Evolutionary conservation across 2,329 filamentous ascomycete species (phyloP).

Genomic region (Xylariaceae sp.): DNA sequence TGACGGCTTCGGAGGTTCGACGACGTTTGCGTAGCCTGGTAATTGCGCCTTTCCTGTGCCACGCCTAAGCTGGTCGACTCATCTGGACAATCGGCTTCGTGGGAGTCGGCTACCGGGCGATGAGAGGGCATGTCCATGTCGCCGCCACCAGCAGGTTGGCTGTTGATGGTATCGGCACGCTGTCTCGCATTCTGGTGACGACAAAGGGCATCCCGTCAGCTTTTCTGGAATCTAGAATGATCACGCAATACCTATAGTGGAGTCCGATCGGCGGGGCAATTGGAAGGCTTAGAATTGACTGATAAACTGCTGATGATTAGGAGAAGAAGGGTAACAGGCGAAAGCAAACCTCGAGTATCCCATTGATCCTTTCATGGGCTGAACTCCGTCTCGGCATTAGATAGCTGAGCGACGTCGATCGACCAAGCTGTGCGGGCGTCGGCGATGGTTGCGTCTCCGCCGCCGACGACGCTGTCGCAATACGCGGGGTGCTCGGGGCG

Average conservation of each 20-base stretch:
- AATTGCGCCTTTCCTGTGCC: constrained; percentile 36
- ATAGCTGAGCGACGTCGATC: constrained; percentile 9
- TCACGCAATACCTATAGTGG: too few species aligned
- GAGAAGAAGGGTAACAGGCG: background rate
- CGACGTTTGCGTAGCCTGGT: constrained; percentile 37
- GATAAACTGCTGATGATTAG: too few species aligned
- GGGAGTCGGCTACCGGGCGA: constrained; percentile 7
- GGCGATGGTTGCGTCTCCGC: background rate
- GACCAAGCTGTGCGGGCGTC: background rate
- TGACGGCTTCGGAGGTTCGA: constrained; percentile 23
- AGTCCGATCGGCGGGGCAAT: too few species aligned
- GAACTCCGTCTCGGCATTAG: constrained; percentile 28
- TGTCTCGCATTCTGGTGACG: constrained; percentile 38
- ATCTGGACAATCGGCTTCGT: constrained; percentile 29
- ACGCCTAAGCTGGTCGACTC: constrained; percentile 43
- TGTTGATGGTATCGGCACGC: constrained; percentile 42
- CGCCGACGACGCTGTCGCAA: constrained; percentile 16
- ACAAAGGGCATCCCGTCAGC: background rate
- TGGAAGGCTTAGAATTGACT: too few species aligned
- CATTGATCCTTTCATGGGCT: constrained; percentile 41
- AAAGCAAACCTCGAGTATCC: constrained; percentile 45
- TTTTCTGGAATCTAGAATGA: too few species aligned
- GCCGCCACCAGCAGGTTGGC: constrained; percentile 15
- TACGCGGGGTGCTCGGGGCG: too few species aligned
- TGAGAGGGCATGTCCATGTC: constrained; percentile 23